phyloP scores from a whole-genome alignment of 176 grass and related monocot genomes.

The Hordeum marinum region DNA sequence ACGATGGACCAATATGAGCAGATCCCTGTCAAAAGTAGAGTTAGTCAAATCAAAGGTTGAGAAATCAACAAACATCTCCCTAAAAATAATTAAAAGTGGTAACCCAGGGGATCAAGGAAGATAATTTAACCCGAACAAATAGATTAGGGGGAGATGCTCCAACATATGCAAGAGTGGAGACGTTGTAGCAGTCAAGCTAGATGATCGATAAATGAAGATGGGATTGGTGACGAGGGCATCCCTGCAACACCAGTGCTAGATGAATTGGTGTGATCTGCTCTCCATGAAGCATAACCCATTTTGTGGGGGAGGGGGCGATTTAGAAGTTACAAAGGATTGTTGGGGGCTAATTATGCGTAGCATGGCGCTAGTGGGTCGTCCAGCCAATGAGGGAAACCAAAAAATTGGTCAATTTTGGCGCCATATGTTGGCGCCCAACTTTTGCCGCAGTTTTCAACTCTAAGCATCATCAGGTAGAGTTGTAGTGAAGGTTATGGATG shows the following conservation, averaged over 20 bases:
- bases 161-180: not conserved
- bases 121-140: not conserved
- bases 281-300: not conserved
- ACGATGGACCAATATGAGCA: constrained; percentile 86
- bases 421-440: not conserved
- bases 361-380: not conserved
- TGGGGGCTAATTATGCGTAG: too few relatives aligned
- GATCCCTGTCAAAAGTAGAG: constrained; percentile 56
- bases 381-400: not conserved
- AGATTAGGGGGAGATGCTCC: not conserved
- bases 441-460: not conserved
- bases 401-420: not conserved
- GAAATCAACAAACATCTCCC: not conserved
- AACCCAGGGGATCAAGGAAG: not conserved
- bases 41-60: constrained; percentile 6
- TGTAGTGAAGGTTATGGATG: too few relatives aligned
- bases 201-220: not conserved
- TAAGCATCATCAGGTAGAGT: not conserved
- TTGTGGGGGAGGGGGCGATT: not conserved
- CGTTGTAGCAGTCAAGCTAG: not conserved
- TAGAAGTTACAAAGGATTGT: not conserved
- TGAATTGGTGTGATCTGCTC: not conserved
- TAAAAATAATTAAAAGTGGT: not conserved
- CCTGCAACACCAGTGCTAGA: not conserved
- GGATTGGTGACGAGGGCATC: not conserved